Base-by-base conservation (phyloP, 768 basidiomycete species). In the Macrolepiota dolichaula region DNA sequence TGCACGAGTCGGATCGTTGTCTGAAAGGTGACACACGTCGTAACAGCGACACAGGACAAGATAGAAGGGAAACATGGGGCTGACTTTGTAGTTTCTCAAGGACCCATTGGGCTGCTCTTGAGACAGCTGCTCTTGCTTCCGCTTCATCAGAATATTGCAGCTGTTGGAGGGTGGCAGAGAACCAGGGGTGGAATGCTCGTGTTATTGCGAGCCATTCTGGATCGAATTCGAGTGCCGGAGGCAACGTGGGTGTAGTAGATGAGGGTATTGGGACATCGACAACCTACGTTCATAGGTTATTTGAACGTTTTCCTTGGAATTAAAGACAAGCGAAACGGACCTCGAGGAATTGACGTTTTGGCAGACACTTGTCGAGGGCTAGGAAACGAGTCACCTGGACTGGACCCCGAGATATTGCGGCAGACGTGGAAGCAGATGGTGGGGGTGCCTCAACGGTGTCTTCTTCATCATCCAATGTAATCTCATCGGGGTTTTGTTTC, bases 141-240 rank as follows among this genome's bases (percentile, higher is more conserved):
- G 74, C 72, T 53, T 83, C 80, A 0, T 81, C 78, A 0, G 95
- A 94, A 66, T 92, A 88, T 0, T 77, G 66, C 0, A 70, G 70
- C 63, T 89, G 89, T 0, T 67, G 66, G 6, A 68, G 76, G 3
- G 70, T 66, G 4, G 81, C 80, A 2, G 90, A 87, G 63, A 98
- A 81, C 74, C 82, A 89, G 0, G 88, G 87, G 62, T 94, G 85
- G 65, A 96, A 90, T 0, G 93, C 94, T 6, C 92, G 89, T 4
- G 86, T 87, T 68, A 99, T 94, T 0, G 94, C 95, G 51, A 98
- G 85, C 97, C 97, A 99, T 70, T 94, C 87, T 0, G 88, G 87
- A 68, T 98, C 95, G 72, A 84, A 97, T 13, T 82, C 80, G 19
- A 98, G 68, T 0, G 62, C 64, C 4, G 82, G 65, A 15, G 24